A percentile compares a stretch with the other conserved stretches of the same genome.
Conservation (phyloP, 371 early-diverging fungal species). For the Mortierella sp. region DNA sequence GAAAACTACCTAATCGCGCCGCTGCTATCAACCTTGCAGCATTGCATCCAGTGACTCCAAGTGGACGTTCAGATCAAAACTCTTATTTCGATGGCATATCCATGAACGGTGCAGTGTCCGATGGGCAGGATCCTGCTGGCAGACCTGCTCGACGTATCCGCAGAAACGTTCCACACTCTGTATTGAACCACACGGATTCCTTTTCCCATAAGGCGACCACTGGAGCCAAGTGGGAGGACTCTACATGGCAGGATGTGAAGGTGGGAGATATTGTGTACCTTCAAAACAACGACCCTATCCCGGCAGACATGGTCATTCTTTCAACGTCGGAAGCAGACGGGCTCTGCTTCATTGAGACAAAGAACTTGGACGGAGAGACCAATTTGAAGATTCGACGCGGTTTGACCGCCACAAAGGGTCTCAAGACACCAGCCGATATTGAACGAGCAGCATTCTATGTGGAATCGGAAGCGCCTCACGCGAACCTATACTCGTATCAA, state of each 20-base stretch:
- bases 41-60: slow-evolving; percentile 21
- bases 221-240: slow-evolving; percentile 59
- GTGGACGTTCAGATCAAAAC: slow-evolving; percentile 44
- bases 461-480: slow-evolving; percentile 85
- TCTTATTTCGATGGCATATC: slow-evolving; percentile 45
- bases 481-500: slow-evolving; percentile 80
- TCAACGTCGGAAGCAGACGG: slow-evolving; percentile 89
- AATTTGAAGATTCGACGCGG: slow-evolving; percentile 84
- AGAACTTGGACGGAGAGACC: slow-evolving; percentile 94
- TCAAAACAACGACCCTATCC: slow-evolving; percentile 89
- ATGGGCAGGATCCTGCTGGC: slow-evolving; percentile 39
- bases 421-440: slow-evolving; percentile 64
- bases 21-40: slow-evolving; percentile 35
- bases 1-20: slow-evolving; percentile 24
- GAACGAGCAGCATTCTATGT: slow-evolving; percentile 69
- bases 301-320: slow-evolving; percentile 92
- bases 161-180: slow-evolving; percentile 51
- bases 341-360: slow-evolving; percentile 95
- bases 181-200: slow-evolving; percentile 46
- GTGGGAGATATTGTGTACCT: slow-evolving; percentile 94
- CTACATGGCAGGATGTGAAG: slow-evolving; percentile 84
- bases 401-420: slow-evolving; percentile 58
- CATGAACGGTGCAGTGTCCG: slow-evolving; percentile 2
- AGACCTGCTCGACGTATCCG: slow-evolving; percentile 42
- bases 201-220: slow-evolving; percentile 15